A percentile compares a stretch with the other conserved stretches of the same genome.
These are phyloP conservation scores for Lasiosphaeria miniovina DNA, from an alignment of 495 filamentous ascomycete species.

Conservation along the genomic window DNA sequence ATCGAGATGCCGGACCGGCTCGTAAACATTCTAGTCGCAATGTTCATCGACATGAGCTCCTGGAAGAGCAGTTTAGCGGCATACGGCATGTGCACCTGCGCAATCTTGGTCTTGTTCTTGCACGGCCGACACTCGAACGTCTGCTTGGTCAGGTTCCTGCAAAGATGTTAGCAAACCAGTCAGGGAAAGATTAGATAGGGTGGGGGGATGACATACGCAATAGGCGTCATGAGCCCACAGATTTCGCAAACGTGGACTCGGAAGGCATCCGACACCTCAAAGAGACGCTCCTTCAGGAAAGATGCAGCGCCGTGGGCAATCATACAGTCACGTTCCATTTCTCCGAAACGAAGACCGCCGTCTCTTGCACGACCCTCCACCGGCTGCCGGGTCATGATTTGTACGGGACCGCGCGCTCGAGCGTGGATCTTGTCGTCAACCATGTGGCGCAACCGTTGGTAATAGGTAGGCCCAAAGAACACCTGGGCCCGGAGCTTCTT, in stretches of 20 bases:
- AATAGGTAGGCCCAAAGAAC: slow-evolving; percentile 97
- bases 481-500: slow-evolving; percentile 89
- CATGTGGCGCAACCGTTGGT: slow-evolving; percentile 98
- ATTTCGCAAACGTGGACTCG: slow-evolving; percentile 98
- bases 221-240: slow-evolving; percentile 96
- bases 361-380: slow-evolving; percentile 97
- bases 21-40: slow-evolving; percentile 94
- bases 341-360: slow-evolving; percentile 97
- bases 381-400: slow-evolving; percentile 97
- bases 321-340: slow-evolving; percentile 99
- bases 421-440: slow-evolving; percentile 99
- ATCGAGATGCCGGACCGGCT: slow-evolving; percentile 71
- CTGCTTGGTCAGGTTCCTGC: slow-evolving; percentile 88
- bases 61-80: slow-evolving; percentile 98
- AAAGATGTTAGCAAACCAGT: slow-evolving; percentile 24
- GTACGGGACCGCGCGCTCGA: slow-evolving; percentile 87
- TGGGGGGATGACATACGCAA: slow-evolving; percentile 72
- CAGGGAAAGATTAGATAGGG: slow-evolving; percentile 1
- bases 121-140: slow-evolving; percentile 95
- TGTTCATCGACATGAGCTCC: slow-evolving; percentile 97
- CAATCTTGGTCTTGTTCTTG: slow-evolving; percentile 97
- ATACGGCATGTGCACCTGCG: slow-evolving; percentile 95
- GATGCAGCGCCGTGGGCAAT: slow-evolving; percentile 95
- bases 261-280: slow-evolving; percentile 98
- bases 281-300: slow-evolving; percentile 95